Base-by-base conservation (phyloP, 2,329 filamentous ascomycete species). In the Paecilomyces fulvus region DNA sequence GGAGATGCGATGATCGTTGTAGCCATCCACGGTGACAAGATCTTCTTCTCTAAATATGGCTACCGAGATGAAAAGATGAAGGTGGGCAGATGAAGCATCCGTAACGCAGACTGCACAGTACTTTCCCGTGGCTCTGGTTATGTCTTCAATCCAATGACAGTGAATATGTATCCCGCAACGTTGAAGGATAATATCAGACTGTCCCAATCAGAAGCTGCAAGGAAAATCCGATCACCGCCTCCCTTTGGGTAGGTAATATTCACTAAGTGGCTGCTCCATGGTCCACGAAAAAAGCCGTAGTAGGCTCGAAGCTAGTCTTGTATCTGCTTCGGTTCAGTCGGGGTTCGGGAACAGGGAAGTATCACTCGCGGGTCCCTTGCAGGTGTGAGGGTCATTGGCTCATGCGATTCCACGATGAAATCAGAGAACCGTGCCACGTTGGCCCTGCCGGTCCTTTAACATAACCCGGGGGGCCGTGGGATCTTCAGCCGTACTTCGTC, bases 281-380 rank as follows among this genome's bases (percentile, higher is more conserved):
- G 37, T 8, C 37, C 8, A 43, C 17, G 37, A 31, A 17, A 43
- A 43, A 43, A 17, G 14, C 37, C 5, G n/a, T 43, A 43, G 37
- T 17, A 43, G n/a, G 37, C 2, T 43, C n/a, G 14, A 17, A 17
- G 37, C 37, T 43, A 8, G 10, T 37, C 20, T 10, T 46, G 20
- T 12, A 28, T 37, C 11, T 20, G 14, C 17, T 53, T 17, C 21
- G 48, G 48, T 49, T 49, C 25, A 28, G 12, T 25, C 21, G 21
- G 48, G 20, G 48, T 43, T 43, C 33, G 33, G 33, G 33, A 43
- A 49, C 48, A 23, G 25, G 48, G 48, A 28, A 49, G 5, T 10
- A 37, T 49, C n/a, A 54, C 52, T 49, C 17, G 52, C 52, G 51
- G 50, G 55, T 56, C 33, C 55, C 51, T 56, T 56, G 55, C 55